phyloP scores from a whole-genome alignment of 768 basidiomycete species.

The Collybia nuda region DNA sequence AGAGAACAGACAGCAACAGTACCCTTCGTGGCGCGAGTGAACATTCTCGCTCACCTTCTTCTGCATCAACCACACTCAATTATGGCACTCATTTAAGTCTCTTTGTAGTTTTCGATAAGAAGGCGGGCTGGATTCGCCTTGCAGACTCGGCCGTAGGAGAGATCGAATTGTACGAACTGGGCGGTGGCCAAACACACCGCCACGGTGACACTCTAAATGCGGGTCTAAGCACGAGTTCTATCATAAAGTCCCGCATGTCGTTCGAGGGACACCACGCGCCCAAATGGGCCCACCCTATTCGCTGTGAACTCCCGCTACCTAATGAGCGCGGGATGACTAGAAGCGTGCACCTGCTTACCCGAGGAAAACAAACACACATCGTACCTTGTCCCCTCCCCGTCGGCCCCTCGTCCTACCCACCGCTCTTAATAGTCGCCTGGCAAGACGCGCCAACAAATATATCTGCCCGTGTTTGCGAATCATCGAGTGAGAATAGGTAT shows the following conservation, averaged over 20 bases:
- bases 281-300: conserved; percentile 53
- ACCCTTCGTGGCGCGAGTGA: conserved; percentile 32
- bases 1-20: conserved; percentile 40
- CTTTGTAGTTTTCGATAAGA: conserved; percentile 88
- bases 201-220: conserved; percentile 11
- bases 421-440: conserved; percentile 61
- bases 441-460: conserved; percentile 55
- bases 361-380: conserved; percentile 68
- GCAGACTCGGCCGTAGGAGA: conserved; percentile 82
- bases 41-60: conserved; percentile 24
- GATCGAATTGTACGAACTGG: conserved; percentile 58
- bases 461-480: conserved; percentile 46
- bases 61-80: conserved; percentile 31
- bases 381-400: conserved; percentile 67
- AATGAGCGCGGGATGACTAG: conserved; percentile 26
- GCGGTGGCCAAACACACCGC: conserved; percentile 24
- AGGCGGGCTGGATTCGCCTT: conserved; percentile 79
- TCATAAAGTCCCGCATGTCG: conserved; percentile 39
- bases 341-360: conserved; percentile 64
- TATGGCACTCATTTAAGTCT: conserved; percentile 75
- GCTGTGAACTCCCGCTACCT: conserved; percentile 45
- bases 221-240: conserved; percentile 14
- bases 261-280: conserved; percentile 26
- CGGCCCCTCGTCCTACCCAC: conserved; percentile 40
- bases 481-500: conserved; percentile 20